phyloP scores from a whole-genome alignment of 192 early-diverging fungal species.

The Podila epigama region DNA sequence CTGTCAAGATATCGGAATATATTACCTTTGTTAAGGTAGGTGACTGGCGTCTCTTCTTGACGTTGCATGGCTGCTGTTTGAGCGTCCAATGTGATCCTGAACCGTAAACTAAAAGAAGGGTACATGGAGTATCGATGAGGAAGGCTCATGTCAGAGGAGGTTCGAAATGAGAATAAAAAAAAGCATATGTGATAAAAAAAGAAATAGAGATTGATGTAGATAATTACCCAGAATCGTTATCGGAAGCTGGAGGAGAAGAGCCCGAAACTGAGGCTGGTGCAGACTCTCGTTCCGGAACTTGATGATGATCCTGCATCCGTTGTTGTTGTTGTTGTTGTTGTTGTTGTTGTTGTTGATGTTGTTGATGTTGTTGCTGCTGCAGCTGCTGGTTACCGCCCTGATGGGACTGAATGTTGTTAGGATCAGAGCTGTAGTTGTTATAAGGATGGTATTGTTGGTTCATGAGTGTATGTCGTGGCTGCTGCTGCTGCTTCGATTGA shows the following conservation, averaged over 20 bases:
- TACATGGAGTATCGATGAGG: not conserved
- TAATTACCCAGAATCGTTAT: constrained; percentile 21
- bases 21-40: constrained; percentile 79
- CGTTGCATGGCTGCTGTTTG: constrained; percentile 61
- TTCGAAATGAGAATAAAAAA: not conserved
- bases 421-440: constrained; percentile 2
- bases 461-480: not conserved
- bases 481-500: not conserved
- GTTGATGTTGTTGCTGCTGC: constrained; percentile 15
- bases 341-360: constrained; percentile 16
- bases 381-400: not conserved
- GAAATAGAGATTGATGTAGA: not conserved
- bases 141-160: not conserved
- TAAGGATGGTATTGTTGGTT: constrained; percentile 8
- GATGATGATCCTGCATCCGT: not conserved
- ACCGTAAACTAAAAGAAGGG: constrained; percentile 22
- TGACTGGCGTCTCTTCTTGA: constrained; percentile 65
- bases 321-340: constrained; percentile 13
- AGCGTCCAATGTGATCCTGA: constrained; percentile 49
- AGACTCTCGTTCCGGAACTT: constrained; percentile 5
- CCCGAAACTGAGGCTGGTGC: constrained; percentile 10
- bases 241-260: constrained; percentile 11
- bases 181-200: not conserved
- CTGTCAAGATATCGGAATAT: not conserved
- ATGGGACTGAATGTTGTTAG: constrained; percentile 1